phyloP scores from a whole-genome alignment of 2,329 filamentous ascomycete genomes.

The Chaetomium strumarium region DNA sequence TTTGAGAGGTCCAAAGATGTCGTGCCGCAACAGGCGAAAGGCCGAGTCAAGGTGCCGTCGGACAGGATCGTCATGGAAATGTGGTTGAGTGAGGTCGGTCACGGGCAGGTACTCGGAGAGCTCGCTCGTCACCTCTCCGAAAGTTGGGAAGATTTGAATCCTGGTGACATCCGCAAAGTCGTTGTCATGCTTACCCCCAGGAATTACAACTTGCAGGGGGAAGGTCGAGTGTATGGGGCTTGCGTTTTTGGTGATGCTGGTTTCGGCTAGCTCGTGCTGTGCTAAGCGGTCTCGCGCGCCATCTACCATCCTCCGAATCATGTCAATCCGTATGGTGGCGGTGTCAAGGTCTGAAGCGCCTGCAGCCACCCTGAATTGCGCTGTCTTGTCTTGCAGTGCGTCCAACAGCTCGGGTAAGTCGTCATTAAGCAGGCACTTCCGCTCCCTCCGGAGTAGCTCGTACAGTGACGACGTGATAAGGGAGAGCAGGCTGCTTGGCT shows the following conservation, averaged over 20 bases:
- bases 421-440: conserved; percentile 10
- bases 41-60: conserved; percentile 20
- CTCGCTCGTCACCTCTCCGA: conserved; percentile 33
- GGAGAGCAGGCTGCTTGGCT: neutral
- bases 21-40: conserved; percentile 19
- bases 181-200: conserved; percentile 38
- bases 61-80: conserved; percentile 29
- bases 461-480: neutral
- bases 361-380: neutral
- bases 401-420: conserved; percentile 1
- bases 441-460: conserved; percentile 14
- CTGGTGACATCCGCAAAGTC: conserved; percentile 37
- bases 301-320: conserved; percentile 7
- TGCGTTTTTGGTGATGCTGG: neutral
- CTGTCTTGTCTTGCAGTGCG: neutral
- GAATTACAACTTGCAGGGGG: conserved; percentile 29
- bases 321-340: neutral
- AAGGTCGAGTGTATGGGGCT: conserved; percentile 24
- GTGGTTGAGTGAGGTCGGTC: conserved; percentile 34
- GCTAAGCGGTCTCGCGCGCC: neutral
- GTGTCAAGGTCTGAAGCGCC: neutral
- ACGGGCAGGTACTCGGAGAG: conserved; percentile 36
- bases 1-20: conserved; percentile 19
- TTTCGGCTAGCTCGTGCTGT: neutral
- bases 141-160: conserved; percentile 41